Base-by-base conservation (phyloP, 768 basidiomycete genomes). In the Lyophyllum atratum region DNA sequence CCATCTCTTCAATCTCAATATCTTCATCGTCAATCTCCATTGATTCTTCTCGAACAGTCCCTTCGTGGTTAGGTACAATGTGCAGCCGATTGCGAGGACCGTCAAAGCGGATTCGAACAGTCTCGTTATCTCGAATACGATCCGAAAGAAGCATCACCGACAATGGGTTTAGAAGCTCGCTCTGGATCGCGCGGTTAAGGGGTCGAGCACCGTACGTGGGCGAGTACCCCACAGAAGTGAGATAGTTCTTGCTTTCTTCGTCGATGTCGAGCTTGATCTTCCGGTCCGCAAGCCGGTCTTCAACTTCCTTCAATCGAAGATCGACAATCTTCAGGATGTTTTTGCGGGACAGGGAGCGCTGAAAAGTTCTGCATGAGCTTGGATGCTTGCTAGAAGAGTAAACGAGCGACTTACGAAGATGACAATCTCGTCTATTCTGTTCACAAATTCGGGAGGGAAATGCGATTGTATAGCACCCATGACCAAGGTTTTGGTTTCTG, bases 381-480 rank as follows among this genome's bases (percentile, higher is more conserved):
- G 12, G n/a, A 11, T 52, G 3, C 25, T 45, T 9, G 17, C 9
- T 34, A 25, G 22, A 47, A 46, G 19, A 6, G 11, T 21, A 69
- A 62, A 56, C 59, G 62, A 64, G 24, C 56, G 8, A 72, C 80
- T 76, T 60, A 81, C 80, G 77, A 90, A 95, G 60, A 95, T 84
- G 61, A 93, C 82, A 58, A 89, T 87, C 52, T 90, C 89, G 66
- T 96, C 94, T 39, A 96, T 85, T 59, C 94, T 85, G 72, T 95
- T 95, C 68, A 96, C 75, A 66, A 96, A 92, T 67, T 98, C 95
- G 1, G 95, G 95, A 37, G 92, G 91, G 80, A 96, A 97, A 70
- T 94, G 93, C 1, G 73, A 73, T 62, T 87, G 87, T 55, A 96
- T 92, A 7, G 92, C 82, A 55, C 80, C 79, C 83, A 92, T 86